A percentile compares a stretch with the other conserved stretches of the same genome.
phyloP scores from a whole-genome alignment of 495 filamentous ascomycete genomes.

The Penicillium crystallinum region DNA sequence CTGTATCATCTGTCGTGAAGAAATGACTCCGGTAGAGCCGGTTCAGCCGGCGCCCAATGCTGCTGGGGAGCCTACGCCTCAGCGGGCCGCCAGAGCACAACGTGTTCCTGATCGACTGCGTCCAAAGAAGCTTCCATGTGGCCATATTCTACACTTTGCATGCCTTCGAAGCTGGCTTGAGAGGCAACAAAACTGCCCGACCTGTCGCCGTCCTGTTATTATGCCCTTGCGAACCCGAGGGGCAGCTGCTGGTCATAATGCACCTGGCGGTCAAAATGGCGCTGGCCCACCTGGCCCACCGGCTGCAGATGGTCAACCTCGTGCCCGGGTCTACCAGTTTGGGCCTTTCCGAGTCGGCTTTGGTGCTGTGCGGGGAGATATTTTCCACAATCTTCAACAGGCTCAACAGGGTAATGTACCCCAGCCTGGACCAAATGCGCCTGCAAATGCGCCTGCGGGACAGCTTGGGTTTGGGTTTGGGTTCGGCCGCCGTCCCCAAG shows the following conservation, averaged over 20 bases:
- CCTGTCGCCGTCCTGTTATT: conserved; percentile 77
- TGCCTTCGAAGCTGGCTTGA: conserved; percentile 98
- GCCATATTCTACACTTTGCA: conserved; percentile 89
- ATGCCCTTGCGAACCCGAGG: conserved; percentile 26
- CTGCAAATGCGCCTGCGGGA: conserved; percentile 26
- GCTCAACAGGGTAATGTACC: conserved; percentile 39
- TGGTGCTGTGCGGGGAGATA: conserved; percentile 48
- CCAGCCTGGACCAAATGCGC: conserved; percentile 25
- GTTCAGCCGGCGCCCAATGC: conserved; percentile 29
- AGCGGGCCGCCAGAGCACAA: conserved; percentile 7
- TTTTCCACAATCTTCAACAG: conserved; percentile 51
- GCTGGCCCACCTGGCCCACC: conserved; percentile 24
- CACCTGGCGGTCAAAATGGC: conserved; percentile 24
- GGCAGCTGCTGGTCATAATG: conserved; percentile 22
- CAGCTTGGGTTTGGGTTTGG: conserved; percentile 44
- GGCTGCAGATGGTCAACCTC: conserved; percentile 33
- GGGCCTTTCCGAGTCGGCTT: conserved; percentile 56
- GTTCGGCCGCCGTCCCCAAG: conserved; percentile 35
- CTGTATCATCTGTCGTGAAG: conserved; percentile 96
- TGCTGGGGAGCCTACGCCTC: conserved; percentile 30
- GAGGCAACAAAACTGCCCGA: conserved; percentile 94
- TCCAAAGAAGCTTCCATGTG: conserved; percentile 93
- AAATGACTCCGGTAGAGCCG: conserved; percentile 72
- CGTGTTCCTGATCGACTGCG: conserved; percentile 70
- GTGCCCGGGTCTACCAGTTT: conserved; percentile 48